These are phyloP conservation scores for Suillus fuscotomentosus DNA, from an alignment of 768 basidiomycete species.

Conservation along the genomic window DNA sequence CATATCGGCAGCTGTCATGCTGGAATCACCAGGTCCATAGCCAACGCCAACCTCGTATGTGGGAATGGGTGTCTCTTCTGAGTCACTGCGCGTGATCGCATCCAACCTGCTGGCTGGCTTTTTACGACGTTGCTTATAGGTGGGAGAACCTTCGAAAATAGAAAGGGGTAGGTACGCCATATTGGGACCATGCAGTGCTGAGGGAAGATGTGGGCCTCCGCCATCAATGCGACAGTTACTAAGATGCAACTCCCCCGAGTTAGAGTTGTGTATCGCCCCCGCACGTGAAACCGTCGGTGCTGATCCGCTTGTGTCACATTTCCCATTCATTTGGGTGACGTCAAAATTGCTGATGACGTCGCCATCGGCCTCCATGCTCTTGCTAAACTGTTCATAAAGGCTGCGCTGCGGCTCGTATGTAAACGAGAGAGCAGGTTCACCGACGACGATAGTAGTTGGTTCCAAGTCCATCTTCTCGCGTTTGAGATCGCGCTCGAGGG, in stretches of 20 bases:
- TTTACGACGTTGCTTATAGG: slow-evolving; percentile 88
- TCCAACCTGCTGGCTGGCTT: slow-evolving; percentile 49
- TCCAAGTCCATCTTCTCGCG: slow-evolving; percentile 90
- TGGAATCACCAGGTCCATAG: slow-evolving; percentile 27
- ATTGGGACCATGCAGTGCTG: slow-evolving; percentile 18
- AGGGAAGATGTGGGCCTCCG: slow-evolving; percentile 15
- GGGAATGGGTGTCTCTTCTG: slow-evolving; percentile 18
- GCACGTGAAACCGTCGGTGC: slow-evolving; percentile 7
- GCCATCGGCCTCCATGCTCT: slow-evolving; percentile 28
- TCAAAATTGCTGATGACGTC: slow-evolving; percentile 6
- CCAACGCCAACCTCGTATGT: slow-evolving; percentile 21
- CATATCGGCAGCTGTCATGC: slow-evolving; percentile 62
- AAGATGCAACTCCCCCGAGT: slow-evolving; percentile 19
- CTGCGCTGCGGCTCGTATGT: slow-evolving; percentile 83
- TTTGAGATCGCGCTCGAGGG: slow-evolving; percentile 93
- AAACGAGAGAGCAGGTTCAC: slow-evolving; percentile 89
- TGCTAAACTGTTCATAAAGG: slow-evolving; percentile 86
- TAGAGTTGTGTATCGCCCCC: slow-evolving; percentile 10
- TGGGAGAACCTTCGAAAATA: slow-evolving; percentile 81
- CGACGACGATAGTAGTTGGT: slow-evolving; percentile 70
- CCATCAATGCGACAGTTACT: slow-evolving; percentile 21
- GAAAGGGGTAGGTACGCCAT: slow-evolving; percentile 61
- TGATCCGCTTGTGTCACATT: slow-evolving; percentile 11
- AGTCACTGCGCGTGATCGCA: slow-evolving; percentile 26
- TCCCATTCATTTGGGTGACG: slow-evolving; percentile 11